Evolutionary conservation across 1,139 yeast genomes (phyloP).

Genomic region (Scheffersomyces segobiensis): DNA sequence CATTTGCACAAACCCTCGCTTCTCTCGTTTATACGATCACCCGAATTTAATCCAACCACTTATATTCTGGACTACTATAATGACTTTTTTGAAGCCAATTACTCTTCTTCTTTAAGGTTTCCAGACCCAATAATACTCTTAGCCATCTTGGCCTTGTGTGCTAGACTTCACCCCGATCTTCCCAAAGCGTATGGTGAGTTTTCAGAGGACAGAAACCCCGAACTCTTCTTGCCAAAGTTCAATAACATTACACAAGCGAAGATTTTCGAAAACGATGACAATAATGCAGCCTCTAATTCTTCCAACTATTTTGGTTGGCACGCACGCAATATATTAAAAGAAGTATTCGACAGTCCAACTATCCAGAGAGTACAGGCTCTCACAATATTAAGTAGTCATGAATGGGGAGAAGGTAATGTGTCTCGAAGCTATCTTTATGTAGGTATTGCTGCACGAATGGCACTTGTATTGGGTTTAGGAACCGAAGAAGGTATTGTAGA

Average conservation of each 20-base stretch:
- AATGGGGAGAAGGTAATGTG: slow-evolving; percentile 44
- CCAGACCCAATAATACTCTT: slow-evolving; percentile 35
- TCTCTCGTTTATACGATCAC: slow-evolving; percentile 23
- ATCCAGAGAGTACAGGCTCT: slow-evolving; percentile 39
- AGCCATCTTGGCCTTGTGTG: slow-evolving; percentile 35
- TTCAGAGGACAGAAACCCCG: slow-evolving; percentile 25
- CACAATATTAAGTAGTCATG: slow-evolving; percentile 37
- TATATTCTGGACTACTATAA: slow-evolving; percentile 23
- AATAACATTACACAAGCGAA: background rate
- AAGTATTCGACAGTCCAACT: slow-evolving; percentile 39
- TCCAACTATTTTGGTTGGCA: slow-evolving; percentile 42
- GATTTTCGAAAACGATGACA: slow-evolving; percentile 3
- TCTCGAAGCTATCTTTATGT: slow-evolving; percentile 37
- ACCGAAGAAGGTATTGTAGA: slow-evolving; percentile 14
- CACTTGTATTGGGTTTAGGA: slow-evolving; percentile 35
- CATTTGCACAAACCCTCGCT: slow-evolving; percentile 33
- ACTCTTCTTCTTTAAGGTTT: slow-evolving; percentile 14
- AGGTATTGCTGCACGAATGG: slow-evolving; percentile 43
- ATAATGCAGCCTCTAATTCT: slow-evolving; percentile 25
- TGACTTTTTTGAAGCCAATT: slow-evolving; percentile 13
- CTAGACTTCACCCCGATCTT: slow-evolving; percentile 32
- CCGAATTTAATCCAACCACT: slow-evolving; percentile 27
- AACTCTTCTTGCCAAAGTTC: slow-evolving; percentile 22
- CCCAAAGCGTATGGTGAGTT: slow-evolving; percentile 31
- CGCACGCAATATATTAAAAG: slow-evolving; percentile 28